Conservation (phyloP, 129 eudicot species). For the Pittosporum tobira region DNA sequence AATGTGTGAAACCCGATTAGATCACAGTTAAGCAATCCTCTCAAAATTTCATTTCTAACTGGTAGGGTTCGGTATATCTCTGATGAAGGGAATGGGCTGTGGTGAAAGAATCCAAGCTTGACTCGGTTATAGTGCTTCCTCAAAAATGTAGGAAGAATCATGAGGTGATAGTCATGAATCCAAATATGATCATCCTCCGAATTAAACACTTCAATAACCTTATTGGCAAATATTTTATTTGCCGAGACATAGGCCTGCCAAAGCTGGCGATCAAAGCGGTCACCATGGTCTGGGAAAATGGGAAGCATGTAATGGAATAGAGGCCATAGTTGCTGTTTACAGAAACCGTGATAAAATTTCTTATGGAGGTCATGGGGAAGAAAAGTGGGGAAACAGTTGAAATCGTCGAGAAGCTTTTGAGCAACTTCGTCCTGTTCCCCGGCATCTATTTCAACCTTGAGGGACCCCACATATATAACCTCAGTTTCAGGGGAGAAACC, state of each 20-base stretch:
- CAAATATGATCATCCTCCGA: slow-evolving; percentile 64
- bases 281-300: slow-evolving; percentile 9
- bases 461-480: slow-evolving; percentile 11
- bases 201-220: slow-evolving; percentile 56
- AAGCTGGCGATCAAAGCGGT: slow-evolving; percentile 28
- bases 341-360: slow-evolving; percentile 11
- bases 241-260: slow-evolving; percentile 75
- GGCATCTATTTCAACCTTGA: slow-evolving; percentile 8
- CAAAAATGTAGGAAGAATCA: slow-evolving; percentile 59
- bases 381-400: slow-evolving; percentile 10
- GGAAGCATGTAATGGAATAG: slow-evolving; percentile 14
- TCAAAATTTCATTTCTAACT: slow-evolving; percentile 45
- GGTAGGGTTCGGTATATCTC: slow-evolving; percentile 58
- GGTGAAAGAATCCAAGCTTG: slow-evolving; percentile 56
- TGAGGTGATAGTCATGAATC: slow-evolving; percentile 58
- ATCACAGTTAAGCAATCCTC: slow-evolving; percentile 52
- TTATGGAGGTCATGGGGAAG: slow-evolving; percentile 11
- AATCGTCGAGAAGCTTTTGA: slow-evolving; percentile 6
- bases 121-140: slow-evolving; percentile 44
- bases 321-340: slow-evolving; percentile 13
- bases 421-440: slow-evolving; percentile 10
- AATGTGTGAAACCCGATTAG: slow-evolving; percentile 16
- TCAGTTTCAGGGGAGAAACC: slow-evolving; percentile 9
- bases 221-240: slow-evolving; percentile 53
- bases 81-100: slow-evolving; percentile 58